These are phyloP conservation scores for Stylonectria norvegica DNA, from an alignment of 2,329 filamentous ascomycete genomes.

Conservation along the genomic window DNA sequence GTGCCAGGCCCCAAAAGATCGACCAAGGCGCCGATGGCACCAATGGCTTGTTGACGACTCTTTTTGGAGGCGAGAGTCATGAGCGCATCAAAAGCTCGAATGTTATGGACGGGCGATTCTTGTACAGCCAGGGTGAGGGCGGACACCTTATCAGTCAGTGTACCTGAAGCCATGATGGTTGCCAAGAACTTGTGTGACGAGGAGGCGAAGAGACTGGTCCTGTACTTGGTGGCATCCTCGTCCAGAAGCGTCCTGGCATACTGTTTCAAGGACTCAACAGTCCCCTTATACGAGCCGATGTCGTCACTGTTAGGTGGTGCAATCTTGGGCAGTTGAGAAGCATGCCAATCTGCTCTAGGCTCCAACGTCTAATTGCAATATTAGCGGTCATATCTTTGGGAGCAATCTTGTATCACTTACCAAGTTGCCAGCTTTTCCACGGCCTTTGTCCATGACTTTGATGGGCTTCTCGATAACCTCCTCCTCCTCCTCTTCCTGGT, in stretches of 20 bases:
- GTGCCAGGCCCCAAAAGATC: constrained; percentile 90
- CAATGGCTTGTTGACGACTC: constrained; percentile 86
- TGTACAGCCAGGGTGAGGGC: constrained; percentile 91
- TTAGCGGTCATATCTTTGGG: constrained; percentile 32
- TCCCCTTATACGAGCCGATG: constrained; percentile 39
- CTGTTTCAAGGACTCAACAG: constrained; percentile 54
- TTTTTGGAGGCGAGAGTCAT: constrained; percentile 84
- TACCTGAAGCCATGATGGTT: constrained; percentile 95
- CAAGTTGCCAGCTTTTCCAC: too few species aligned
- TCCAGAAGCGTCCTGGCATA: constrained; percentile 75
- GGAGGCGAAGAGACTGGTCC: constrained; percentile 68
- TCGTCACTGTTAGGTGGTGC: constrained; percentile 45
- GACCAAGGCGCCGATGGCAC: constrained; percentile 88
- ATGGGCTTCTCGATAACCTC: constrained; percentile 28
- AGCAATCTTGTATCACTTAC: constrained; percentile 25
- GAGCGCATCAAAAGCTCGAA: constrained; percentile 81
- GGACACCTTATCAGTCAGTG: constrained; percentile 93
- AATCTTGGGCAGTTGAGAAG: constrained; percentile 40
- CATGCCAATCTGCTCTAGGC: constrained; percentile 57
- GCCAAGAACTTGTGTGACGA: constrained; percentile 95
- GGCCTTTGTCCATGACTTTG: too few species aligned
- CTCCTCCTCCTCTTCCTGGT: constrained; percentile 30
- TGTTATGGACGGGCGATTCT: constrained; percentile 92
- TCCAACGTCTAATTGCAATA: constrained; percentile 49
- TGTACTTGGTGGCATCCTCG: constrained; percentile 73